phyloP scores from a whole-genome alignment of 2,329 filamentous ascomycete species.

The Cercospora janseana region DNA sequence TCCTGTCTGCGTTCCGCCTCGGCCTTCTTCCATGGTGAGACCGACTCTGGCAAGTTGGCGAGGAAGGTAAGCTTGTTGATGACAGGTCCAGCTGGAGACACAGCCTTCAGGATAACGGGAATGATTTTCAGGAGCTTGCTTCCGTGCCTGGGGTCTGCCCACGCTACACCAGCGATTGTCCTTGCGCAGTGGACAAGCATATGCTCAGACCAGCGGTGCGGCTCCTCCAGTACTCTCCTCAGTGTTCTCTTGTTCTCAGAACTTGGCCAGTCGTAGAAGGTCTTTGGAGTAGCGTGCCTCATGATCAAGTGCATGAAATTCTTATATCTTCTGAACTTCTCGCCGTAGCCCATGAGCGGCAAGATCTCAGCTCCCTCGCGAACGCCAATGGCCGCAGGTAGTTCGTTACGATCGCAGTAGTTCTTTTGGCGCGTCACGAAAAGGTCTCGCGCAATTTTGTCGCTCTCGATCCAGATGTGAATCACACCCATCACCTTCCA shows the following conservation, averaged over 20 bases:
- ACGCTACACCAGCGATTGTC: conserved; percentile 36
- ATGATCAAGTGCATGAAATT: conserved; percentile 41
- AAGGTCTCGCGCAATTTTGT: conserved; percentile 39
- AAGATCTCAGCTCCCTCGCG: conserved; percentile 36
- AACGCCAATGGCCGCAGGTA: conserved; percentile 37
- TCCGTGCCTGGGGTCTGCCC: conserved; percentile 37
- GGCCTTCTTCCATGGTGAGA: conserved; percentile 35
- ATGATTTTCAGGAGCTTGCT: conserved; percentile 38
- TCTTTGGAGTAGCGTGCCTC: conserved; percentile 33
- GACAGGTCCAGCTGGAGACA: conserved; percentile 36
- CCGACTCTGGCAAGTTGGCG: conserved; percentile 31
- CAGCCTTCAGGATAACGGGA: conserved; percentile 37
- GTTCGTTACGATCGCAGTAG: conserved; percentile 39
- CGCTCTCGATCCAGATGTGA: conserved; percentile 39
- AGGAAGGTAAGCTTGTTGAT: conserved; percentile 39
- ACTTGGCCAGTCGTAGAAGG: conserved; percentile 37
- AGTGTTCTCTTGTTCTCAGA: conserved; percentile 38
- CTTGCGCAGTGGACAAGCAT: conserved; percentile 38
- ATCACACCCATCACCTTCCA: conserved; percentile 37
- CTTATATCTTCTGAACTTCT: conserved; percentile 35
- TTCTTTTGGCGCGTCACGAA: conserved; percentile 36
- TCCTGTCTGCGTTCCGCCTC: conserved; percentile 33
- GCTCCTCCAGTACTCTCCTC: conserved; percentile 34
- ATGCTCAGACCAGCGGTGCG: conserved; percentile 37
- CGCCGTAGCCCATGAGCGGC: conserved; percentile 37